phyloP scores from a whole-genome alignment of 108 stramenopile genomes.

The Craspedostauros australis region DNA sequence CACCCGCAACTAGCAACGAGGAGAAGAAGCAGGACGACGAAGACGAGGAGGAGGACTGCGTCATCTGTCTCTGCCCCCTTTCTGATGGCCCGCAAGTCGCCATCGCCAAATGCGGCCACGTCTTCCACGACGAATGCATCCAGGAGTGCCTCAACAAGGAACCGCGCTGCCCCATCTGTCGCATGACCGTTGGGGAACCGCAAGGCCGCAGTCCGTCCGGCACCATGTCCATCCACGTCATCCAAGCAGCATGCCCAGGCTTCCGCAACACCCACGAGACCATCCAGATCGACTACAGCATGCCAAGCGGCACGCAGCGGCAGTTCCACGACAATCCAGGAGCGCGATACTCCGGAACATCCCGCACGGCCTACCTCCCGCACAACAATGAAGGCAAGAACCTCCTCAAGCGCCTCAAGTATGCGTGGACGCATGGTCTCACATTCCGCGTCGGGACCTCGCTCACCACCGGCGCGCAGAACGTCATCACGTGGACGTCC shows the following conservation, averaged over 20 bases:
- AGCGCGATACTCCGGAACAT: slow-evolving; percentile 7
- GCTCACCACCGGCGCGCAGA: slow-evolving; percentile 24
- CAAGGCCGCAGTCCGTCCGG: slow-evolving; percentile 36
- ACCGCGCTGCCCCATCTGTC: slow-evolving; percentile 17
- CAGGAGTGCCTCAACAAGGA: slow-evolving; percentile 5
- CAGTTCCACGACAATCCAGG: slow-evolving; percentile 37
- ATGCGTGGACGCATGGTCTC: slow-evolving; percentile 43
- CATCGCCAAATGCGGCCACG: slow-evolving; percentile 8
- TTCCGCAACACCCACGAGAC: background rate
- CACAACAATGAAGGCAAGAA: slow-evolving; percentile 11
- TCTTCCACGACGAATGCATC: slow-evolving; percentile 31
- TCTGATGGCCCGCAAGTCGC: slow-evolving; percentile 1
- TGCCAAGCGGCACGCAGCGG: slow-evolving; percentile 31
- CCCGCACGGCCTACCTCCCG: slow-evolving; percentile 27
- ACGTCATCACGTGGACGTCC: slow-evolving; percentile 36
- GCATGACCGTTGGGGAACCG: slow-evolving; percentile 11
- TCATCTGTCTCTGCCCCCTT: no score
- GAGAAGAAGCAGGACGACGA: no score
- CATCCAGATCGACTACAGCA: slow-evolving; percentile 23
- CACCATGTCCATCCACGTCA: slow-evolving; percentile 22
- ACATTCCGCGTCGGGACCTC: slow-evolving; percentile 47
- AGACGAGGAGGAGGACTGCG: no score
- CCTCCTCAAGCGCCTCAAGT: slow-evolving; percentile 38
- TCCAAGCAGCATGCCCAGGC: background rate
- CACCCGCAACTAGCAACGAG: no score